Evolutionary conservation across 441 rosid genomes (phyloP).

Genomic region (Populus hybrid): DNA sequence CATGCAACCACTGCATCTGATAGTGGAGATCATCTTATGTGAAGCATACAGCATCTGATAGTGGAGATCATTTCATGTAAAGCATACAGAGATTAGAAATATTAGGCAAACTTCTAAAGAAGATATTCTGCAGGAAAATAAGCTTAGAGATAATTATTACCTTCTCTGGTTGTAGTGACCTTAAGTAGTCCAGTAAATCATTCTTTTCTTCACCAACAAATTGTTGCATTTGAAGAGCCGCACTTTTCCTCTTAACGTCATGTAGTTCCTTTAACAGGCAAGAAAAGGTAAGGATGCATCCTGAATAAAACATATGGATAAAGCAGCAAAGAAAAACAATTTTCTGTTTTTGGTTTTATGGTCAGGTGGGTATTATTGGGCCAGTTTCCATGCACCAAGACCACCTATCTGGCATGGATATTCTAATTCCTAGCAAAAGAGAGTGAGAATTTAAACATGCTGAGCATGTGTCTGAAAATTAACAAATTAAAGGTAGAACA

Average conservation of each 20-base stretch:
- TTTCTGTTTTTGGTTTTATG: background rate
- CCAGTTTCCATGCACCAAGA: background rate
- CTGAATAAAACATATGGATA: background rate
- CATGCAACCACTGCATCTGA: slow-evolving; percentile 5
- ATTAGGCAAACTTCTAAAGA: background rate
- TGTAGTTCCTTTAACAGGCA: slow-evolving; percentile 58
- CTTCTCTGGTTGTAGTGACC: slow-evolving; percentile 95
- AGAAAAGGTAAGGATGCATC: slow-evolving; percentile 17
- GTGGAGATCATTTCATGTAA: slow-evolving; percentile 10
- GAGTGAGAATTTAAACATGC: background rate
- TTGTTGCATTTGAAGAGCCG: slow-evolving; percentile 96
- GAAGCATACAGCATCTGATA: slow-evolving; percentile 1
- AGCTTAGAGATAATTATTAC: slow-evolving; percentile 26
- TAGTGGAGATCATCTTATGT: slow-evolving; percentile 8
- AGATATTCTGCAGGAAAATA: background rate
- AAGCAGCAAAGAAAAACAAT: background rate
- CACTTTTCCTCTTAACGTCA: slow-evolving; percentile 78
- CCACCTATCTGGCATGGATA: background rate
- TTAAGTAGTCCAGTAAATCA: slow-evolving; percentile 85
- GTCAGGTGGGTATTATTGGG: background rate
- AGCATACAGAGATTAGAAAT: background rate
- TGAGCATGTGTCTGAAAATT: background rate
- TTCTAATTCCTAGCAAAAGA: background rate
- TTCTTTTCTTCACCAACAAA: slow-evolving; percentile 98
- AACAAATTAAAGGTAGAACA: background rate